Conservation (phyloP, 1,284 basidiomycete genomes). For the Leucoagaricus sp. region DNA sequence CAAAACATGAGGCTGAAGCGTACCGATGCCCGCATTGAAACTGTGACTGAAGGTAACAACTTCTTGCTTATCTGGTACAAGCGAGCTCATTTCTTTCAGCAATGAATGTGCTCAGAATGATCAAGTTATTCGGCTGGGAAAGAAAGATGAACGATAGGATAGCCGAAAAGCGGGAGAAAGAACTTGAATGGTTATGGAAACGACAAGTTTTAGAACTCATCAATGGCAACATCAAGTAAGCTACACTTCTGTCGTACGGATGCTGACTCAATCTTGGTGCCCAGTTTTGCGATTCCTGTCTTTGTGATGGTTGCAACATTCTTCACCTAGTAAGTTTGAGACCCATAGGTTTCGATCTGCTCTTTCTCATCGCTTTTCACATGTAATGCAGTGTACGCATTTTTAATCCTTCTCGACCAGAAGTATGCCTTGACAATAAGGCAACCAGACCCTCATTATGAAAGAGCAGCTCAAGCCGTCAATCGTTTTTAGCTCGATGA, state of each 20-base stretch:
- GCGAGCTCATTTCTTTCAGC: conserved; percentile 27
- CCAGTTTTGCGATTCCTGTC: conserved; percentile 53
- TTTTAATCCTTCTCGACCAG: neutral
- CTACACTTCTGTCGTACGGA: conserved; percentile 18
- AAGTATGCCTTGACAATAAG: neutral
- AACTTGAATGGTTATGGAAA: conserved; percentile 48
- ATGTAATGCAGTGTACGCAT: too few relatives aligned
- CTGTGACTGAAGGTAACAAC: conserved; percentile 49
- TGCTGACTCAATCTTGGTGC: neutral
- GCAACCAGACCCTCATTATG: conserved; percentile 38
- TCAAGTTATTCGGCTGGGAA: conserved; percentile 78
- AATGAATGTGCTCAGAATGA: conserved; percentile 56
- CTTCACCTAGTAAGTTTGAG: conserved; percentile 37
- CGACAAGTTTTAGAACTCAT: conserved; percentile 39
- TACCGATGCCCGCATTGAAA: conserved; percentile 33
- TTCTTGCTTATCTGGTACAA: conserved; percentile 15
- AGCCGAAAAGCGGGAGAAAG: conserved; percentile 53
- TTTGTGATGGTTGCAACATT: conserved; percentile 62
- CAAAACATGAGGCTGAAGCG: conserved; percentile 31
- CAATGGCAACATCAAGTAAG: conserved; percentile 41
- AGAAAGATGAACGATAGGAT: conserved; percentile 52
- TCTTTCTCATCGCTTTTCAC: neutral
- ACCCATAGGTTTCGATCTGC: conserved; percentile 24
- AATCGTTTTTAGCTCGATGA: conserved; percentile 44
- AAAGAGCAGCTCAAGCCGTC: conserved; percentile 37